Conservation (phyloP, 768 basidiomycete species). For the Leccinum aurantiacum region DNA sequence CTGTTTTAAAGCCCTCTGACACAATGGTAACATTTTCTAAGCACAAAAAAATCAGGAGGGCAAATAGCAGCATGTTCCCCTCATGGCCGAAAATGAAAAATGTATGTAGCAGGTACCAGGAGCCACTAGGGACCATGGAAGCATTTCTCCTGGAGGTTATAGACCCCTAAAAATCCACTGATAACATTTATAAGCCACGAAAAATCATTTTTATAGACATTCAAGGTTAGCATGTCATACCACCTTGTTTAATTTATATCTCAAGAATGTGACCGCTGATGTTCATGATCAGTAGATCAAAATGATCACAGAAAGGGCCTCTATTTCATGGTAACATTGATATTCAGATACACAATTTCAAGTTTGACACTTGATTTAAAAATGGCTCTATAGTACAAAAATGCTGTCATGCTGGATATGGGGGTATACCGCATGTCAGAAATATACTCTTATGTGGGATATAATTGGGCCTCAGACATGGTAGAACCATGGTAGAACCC, state of each 20-base stretch:
- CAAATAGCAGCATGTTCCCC: background rate
- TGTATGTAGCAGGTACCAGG: background rate
- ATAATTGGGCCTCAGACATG: no score
- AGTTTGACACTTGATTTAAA: background rate
- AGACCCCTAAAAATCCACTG: background rate
- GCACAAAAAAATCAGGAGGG: background rate
- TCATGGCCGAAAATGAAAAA: background rate
- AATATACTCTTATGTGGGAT: no score
- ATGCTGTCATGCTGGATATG: no score
- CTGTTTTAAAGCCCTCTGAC: background rate
- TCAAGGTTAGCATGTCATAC: background rate
- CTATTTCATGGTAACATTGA: background rate
- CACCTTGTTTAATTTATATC: background rate
- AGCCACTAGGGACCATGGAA: background rate
- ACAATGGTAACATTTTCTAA: background rate
- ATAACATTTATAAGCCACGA: background rate
- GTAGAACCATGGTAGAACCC: no score
- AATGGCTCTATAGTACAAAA: no score
- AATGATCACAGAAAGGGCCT: background rate
- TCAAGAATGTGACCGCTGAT: background rate
- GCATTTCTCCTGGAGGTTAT: background rate
- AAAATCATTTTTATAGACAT: background rate
- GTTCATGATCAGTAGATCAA: background rate
- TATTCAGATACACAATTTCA: background rate
- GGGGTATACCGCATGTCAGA: no score